Conservation (phyloP, 768 basidiomycete species). For the Xerocomellus amylosporus region DNA sequence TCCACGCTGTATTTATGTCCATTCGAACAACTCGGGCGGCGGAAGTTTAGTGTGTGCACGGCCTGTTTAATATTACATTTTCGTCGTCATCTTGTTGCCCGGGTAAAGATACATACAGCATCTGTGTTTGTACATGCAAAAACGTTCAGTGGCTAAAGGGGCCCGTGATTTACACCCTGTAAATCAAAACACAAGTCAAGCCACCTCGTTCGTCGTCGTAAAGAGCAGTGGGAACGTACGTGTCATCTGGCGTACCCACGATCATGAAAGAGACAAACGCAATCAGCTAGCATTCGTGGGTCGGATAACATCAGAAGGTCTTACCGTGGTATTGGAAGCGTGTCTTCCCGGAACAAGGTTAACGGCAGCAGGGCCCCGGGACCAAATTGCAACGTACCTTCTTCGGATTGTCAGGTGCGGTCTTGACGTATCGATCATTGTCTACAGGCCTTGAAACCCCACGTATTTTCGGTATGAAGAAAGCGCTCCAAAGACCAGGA, state of each 20-base stretch:
- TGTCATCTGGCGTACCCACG: conserved; percentile 46
- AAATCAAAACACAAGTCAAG: conserved; percentile 3
- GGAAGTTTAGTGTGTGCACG: not conserved
- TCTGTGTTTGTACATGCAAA: conserved; percentile 21
- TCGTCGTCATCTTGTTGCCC: conserved; percentile 3
- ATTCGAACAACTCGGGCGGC: not conserved
- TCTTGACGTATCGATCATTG: conserved; percentile 78
- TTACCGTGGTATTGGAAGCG: conserved; percentile 80
- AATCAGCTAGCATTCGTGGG: conserved; percentile 14
- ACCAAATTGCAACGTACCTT: conserved; percentile 49
- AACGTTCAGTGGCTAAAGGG: conserved; percentile 6
- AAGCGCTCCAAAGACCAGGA: not conserved
- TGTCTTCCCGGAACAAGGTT: conserved; percentile 46
- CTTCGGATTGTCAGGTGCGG: conserved; percentile 83
- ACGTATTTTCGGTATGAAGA: conserved; percentile 6
- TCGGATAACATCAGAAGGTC: conserved; percentile 13
- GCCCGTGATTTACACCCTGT: conserved; percentile 36
- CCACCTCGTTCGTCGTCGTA: not conserved
- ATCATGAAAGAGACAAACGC: conserved; percentile 1
- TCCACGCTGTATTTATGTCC: not conserved
- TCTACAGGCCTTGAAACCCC: conserved; percentile 59
- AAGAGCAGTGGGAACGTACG: conserved; percentile 41
- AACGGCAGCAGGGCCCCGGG: conserved; percentile 5
- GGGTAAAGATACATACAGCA: conserved; percentile 22
- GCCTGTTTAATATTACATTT: not conserved